A percentile compares a stretch with the other conserved stretches of the same genome.
Evolutionary conservation across 2,329 filamentous ascomycete species (phyloP).

Genomic region (Fusarium chaquense): DNA sequence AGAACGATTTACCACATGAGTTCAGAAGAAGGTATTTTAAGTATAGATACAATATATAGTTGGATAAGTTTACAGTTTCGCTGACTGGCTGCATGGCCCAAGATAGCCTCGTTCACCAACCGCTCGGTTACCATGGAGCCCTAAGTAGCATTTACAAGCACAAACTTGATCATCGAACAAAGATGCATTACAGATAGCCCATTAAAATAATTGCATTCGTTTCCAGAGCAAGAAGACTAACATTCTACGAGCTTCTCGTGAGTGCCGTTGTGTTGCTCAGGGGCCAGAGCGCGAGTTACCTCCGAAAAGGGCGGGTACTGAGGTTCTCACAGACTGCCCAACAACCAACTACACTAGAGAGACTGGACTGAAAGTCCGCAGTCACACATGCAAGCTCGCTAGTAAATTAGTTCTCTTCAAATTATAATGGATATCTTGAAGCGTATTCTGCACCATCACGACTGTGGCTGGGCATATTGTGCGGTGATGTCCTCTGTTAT

Average conservation of each 20-base stretch:
- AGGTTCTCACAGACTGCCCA: constrained; percentile 27
- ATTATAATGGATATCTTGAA: not conserved
- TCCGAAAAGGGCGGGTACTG: constrained; percentile 26
- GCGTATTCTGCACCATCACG: not conserved
- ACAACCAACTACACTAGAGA: constrained; percentile 1
- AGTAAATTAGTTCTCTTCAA: not conserved
- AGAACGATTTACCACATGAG: constrained; percentile 1
- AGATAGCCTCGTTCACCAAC: constrained; percentile 7
- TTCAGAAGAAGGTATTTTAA: not conserved
- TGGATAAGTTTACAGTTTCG: constrained; percentile 17
- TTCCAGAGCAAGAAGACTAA: not conserved
- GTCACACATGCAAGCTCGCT: not conserved
- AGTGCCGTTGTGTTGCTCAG: constrained; percentile 26
- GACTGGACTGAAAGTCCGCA: not conserved
- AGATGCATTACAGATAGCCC: not conserved
- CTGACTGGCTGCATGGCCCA: not conserved
- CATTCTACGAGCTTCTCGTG: not conserved
- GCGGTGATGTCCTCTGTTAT: not conserved
- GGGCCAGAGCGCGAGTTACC: constrained; percentile 24
- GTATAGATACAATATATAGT: not conserved
- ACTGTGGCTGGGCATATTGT: not conserved
- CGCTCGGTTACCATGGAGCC: constrained; percentile 14
- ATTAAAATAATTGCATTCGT: too few species aligned
- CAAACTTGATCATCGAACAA: constrained; percentile 6
- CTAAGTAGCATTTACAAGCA: constrained; percentile 9